A percentile compares a stretch with the other conserved stretches of the same genome.
Conservation (phyloP, 2,329 filamentous ascomycete species). For the Colletotrichum coccodes region DNA sequence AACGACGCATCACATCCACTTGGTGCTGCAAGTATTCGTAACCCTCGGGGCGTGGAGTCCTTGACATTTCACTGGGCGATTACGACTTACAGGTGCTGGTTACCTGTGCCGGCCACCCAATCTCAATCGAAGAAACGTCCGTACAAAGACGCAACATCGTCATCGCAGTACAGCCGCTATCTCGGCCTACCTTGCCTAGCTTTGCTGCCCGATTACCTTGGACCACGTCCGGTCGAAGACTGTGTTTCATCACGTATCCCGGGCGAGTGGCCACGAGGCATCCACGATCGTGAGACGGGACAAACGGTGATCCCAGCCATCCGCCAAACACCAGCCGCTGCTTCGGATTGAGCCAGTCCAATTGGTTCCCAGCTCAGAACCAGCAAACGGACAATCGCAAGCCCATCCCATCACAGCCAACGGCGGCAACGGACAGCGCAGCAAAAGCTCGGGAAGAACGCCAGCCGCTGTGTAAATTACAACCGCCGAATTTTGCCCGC, state of each 20-base stretch:
- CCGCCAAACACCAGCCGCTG: slow-evolving; percentile 22
- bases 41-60: not conserved
- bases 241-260: slow-evolving; percentile 6
- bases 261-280: slow-evolving; percentile 32
- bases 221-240: not conserved
- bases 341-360: not conserved
- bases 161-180: slow-evolving; percentile 13
- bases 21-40: slow-evolving; percentile 16
- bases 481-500: slow-evolving; percentile 27
- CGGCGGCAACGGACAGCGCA: slow-evolving; percentile 7
- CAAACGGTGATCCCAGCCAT: slow-evolving; percentile 25
- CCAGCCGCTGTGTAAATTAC: slow-evolving; percentile 13
- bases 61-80: slow-evolving; percentile 19
- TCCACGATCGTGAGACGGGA: slow-evolving; percentile 29
- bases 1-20: slow-evolving; percentile 7
- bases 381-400: not conserved
- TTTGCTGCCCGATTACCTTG: slow-evolving; percentile 23
- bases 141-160: not conserved
- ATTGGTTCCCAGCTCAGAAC: slow-evolving; percentile 13
- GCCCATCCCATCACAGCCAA: slow-evolving; percentile 23
- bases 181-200: not conserved
- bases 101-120: slow-evolving; percentile 25
- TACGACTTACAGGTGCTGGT: slow-evolving; percentile 11
- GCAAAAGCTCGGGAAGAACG: slow-evolving; percentile 3
- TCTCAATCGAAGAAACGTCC: slow-evolving; percentile 6